A percentile compares a stretch with the other conserved stretches of the same genome.
Conservation (phyloP, 1,284 basidiomycete species). For the Ganoderma sinense region DNA sequence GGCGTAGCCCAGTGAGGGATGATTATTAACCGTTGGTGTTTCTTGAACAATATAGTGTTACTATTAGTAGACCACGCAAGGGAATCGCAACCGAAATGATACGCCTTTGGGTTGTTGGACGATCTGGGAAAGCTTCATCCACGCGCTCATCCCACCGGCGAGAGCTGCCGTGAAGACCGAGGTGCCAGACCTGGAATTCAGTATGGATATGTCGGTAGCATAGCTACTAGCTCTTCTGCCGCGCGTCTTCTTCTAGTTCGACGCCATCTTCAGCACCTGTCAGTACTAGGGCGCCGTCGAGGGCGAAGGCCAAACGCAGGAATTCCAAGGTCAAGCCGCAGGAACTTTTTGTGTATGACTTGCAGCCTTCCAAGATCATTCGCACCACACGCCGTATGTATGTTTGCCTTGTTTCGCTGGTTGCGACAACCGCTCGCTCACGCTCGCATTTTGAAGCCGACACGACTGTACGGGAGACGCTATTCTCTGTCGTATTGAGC, state of each 20-base stretch:
- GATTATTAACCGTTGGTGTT: too few relatives aligned
- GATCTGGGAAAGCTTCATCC: conserved; percentile 60
- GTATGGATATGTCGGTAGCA: background rate
- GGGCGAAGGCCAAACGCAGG: background rate
- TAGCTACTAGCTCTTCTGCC: background rate
- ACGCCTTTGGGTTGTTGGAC: too few relatives aligned
- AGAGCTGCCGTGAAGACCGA: background rate
- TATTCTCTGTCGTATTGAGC: conserved; percentile 72
- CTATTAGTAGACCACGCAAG: too few relatives aligned
- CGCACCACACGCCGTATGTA: conserved; percentile 32
- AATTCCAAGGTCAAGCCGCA: background rate
- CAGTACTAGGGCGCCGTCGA: background rate
- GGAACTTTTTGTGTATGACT: conserved; percentile 32
- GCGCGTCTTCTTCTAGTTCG: background rate
- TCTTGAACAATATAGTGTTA: too few relatives aligned
- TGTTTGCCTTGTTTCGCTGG: background rate
- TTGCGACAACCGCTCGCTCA: background rate
- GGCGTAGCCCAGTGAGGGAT: too few relatives aligned
- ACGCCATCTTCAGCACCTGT: background rate
- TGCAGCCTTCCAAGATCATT: conserved; percentile 61
- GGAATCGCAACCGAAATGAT: too few relatives aligned
- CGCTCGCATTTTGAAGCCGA: background rate
- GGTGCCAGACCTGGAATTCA: background rate
- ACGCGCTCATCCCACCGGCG: conserved; percentile 14
- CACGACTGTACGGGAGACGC: conserved; percentile 50